Evolutionary conservation across 2,329 filamentous ascomycete genomes (phyloP), one percentile per base, ranked within the genome.

Genomic region (Paramyrothecium roridum): DNA sequence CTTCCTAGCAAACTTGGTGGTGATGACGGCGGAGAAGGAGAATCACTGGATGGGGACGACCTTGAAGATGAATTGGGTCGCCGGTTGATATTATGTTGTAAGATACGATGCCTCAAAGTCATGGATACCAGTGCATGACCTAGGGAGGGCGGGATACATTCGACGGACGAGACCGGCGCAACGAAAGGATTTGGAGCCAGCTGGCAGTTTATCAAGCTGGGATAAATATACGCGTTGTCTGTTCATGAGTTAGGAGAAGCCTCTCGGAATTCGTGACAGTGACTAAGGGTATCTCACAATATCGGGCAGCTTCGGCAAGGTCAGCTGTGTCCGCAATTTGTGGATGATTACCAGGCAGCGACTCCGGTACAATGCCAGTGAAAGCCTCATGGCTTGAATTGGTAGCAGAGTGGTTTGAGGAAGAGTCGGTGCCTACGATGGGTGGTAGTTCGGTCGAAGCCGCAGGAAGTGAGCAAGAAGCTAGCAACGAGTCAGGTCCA

Each of bases 51-150:
- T 13, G 37, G 37, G n/a, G 26, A 6, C 6, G 17, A 20, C 50
- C 13, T 23, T 30, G 33, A n/a, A 21, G 17, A 7, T 21, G 22
- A 37, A 49, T 16, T 3, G n/a, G 37, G 16, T 43, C 13, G 7
- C n/a, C 16, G 37, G 16, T 13, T 43, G n/a, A 43, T 19, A 13
- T 13, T 43, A 8, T 13, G 34, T 33, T 54, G 52, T 3, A 54
- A 46, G 30, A 54, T 50, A 7, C 52, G 46, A 34, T 54, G 47
- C 11, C 52, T 48, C 19, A 54, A 47, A 34, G 52, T 34, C 33
- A 50, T n/a, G 23, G 52, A 50, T 37, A 54, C 50, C 21, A 54
- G 52, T 13, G 47, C 34, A n/a, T 54, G 52, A 20, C 52, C 47
- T 34, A 50, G 43, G 7, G 52, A 54, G 12, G 52, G 17, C 17